Base-by-base conservation (phyloP, 495 filamentous ascomycete species). In the Parmelia sp. region DNA sequence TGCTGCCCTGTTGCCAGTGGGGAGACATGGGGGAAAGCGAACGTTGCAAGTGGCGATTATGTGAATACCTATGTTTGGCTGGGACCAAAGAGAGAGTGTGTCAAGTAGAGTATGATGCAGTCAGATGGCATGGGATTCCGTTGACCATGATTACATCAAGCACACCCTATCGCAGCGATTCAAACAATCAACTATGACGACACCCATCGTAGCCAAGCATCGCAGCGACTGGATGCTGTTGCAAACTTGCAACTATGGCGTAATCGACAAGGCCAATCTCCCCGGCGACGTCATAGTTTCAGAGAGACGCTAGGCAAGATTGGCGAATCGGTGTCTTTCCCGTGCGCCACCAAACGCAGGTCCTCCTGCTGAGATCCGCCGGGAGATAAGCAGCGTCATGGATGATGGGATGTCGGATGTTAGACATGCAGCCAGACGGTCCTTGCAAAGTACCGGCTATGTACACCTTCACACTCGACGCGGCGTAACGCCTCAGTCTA, bases 301-400 rank as follows among this genome's bases (percentile, higher is more conserved):
- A 47, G 47, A 12, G 21, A 19, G 58, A 49, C 23, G 42, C n/a
- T 21, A 40, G 35, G n/a, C n/a, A 58, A 42, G 8, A 56, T 58
- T 57, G 42, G 4, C 57, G n/a, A 35, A 60, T 57, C 63, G 66
- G 63, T 60, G 56, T 17, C 21, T 40, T 37, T 45, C 51, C 68
- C 68, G 68, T 67, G 58, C 68, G 68, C 68, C 68, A 69, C 68
- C 65, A 67, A 61, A 67, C 44, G 66, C 65, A 67, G 51, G 58
- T 57, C 61, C 65, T 59, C 39, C 25, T 45, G 25, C 33, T 39
- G 60, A 47, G 40, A 59, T 44, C 36, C 40, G 25, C 57, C 67
- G 67, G 67, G 67, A 69, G 67, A 69, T 66, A 66, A 69, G 67
- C 64, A 66, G 45, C 64, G 64, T 69, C 66, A 66, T 61, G 33